Evolutionary conservation across 1,284 basidiomycete species (phyloP), one percentile per base, ranked within the genome.

Genomic region (Tausonia pullulans): DNA sequence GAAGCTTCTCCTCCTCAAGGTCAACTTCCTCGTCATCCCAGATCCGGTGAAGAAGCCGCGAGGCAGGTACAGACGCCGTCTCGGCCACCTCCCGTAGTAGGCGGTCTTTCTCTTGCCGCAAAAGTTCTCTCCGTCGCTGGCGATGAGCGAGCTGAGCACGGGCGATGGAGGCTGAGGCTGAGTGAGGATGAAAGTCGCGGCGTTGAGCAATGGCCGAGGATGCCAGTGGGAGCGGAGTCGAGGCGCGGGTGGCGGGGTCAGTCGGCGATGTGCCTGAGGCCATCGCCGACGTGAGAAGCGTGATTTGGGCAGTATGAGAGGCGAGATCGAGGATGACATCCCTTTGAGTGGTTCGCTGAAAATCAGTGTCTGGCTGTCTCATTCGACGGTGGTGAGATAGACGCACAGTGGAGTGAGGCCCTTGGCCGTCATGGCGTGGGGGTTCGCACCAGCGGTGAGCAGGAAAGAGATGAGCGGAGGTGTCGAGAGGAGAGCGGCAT

Each of bases 381-480:
- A 2, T 1, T 10, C 41, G 46, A 5, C 3, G 13, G 49, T 11
- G 45, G 16, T 87, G 84, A 72, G 88, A 86, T 2, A 83, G 60
- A 95, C 85, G 74, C 95, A 92, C 57, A 92, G 80, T 3, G 93
- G 84, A 1, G 87, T 91, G 44, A 94, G 76, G 16, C 87, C 85
- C 43, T 87, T 83, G 68, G 80, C 81, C 14, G 91, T 94, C 50
- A 83, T 73, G 2, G 84, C 81, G 63, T 88, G 83, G 0, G 88
- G 84, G 10, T 88, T 90, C 64, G 88, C 88, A 52, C 93, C 92
- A 70, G 91, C 89, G 14, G 90, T 94, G 76, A 98, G 86, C 41
- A 98, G 81, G 79, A 91, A 88, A 0, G 92, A 90, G 48, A 97
- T 84, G 14, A 98, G 80, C 0, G 93, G 93, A 5, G 94, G 87